Conservation (phyloP, 371 early-diverging fungal genomes). For the Blakeslea trispora region DNA sequence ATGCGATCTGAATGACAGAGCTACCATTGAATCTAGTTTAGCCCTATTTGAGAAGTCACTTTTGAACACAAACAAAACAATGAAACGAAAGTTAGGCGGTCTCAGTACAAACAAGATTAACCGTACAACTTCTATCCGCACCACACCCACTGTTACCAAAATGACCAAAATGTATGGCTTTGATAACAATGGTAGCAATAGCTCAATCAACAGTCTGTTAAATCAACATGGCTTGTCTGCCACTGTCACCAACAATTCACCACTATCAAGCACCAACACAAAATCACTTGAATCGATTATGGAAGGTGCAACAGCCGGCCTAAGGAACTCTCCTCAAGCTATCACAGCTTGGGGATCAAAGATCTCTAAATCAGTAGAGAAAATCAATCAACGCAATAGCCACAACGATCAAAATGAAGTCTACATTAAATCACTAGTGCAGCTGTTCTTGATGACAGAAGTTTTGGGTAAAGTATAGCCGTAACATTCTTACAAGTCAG, state of each 20-base stretch:
- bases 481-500: background rate
- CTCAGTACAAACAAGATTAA: background rate
- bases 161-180: constrained; percentile 1
- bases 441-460: constrained; percentile 27
- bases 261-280: constrained; percentile 20
- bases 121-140: background rate
- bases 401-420: constrained; percentile 25
- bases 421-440: constrained; percentile 32
- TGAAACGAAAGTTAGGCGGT: constrained; percentile 23
- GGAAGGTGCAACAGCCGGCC: background rate
- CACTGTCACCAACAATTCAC: background rate
- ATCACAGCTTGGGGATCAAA: constrained; percentile 35
- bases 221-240: background rate
- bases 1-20: constrained; percentile 6
- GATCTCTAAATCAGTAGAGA: constrained; percentile 37
- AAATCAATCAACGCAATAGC: constrained; percentile 20
- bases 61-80: constrained; percentile 20
- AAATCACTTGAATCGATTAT: background rate
- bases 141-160: background rate
- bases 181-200: background rate
- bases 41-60: constrained; percentile 23
- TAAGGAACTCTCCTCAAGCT: constrained; percentile 5
- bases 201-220: background rate
- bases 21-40: constrained; percentile 9
- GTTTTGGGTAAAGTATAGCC: constrained; percentile 27